A percentile compares a stretch with the other conserved stretches of the same genome.
phyloP scores from a whole-genome alignment of 2,329 filamentous ascomycete genomes.

The Aspergillus sp. region DNA sequence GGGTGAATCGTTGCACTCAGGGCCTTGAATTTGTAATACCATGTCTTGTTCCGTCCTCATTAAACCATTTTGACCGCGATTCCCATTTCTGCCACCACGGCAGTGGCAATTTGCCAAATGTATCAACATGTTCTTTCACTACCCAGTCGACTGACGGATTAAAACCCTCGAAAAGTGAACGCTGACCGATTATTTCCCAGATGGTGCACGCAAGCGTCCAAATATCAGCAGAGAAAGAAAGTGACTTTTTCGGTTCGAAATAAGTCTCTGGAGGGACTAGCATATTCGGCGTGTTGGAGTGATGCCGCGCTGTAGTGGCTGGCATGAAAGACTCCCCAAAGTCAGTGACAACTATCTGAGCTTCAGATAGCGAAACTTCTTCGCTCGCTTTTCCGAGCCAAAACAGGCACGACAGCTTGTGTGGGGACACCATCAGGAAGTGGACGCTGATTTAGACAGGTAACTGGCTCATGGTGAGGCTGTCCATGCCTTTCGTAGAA shows the following conservation, averaged over 20 bases:
- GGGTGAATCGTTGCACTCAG: background rate
- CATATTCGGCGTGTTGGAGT: too few species aligned
- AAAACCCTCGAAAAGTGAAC: background rate
- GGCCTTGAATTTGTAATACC: too few species aligned
- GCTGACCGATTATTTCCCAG: too few species aligned
- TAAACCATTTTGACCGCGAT: background rate
- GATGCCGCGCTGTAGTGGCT: constrained; percentile 21
- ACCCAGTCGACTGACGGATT: background rate
- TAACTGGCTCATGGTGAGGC: too few species aligned
- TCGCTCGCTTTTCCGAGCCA: constrained; percentile 29
- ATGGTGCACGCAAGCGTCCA: too few species aligned
- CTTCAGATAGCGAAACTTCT: constrained; percentile 21
- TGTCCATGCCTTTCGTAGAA: too few species aligned
- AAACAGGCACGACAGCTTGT: constrained; percentile 19
- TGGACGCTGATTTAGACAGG: too few species aligned
- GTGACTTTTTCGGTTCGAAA: too few species aligned
- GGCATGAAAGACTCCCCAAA: constrained; percentile 30
- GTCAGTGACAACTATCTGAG: constrained; percentile 25
- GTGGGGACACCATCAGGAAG: too few species aligned
- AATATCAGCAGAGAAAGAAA: too few species aligned
- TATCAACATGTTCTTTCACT: background rate
- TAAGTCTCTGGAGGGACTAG: too few species aligned
- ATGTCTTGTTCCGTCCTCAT: constrained; percentile 1
- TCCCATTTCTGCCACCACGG: constrained; percentile 5
- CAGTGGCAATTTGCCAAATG: background rate